Evolutionary conservation across 257 asterid genomes (phyloP), one percentile per base, ranked within the genome.

Genomic region (Lantana camara): DNA sequence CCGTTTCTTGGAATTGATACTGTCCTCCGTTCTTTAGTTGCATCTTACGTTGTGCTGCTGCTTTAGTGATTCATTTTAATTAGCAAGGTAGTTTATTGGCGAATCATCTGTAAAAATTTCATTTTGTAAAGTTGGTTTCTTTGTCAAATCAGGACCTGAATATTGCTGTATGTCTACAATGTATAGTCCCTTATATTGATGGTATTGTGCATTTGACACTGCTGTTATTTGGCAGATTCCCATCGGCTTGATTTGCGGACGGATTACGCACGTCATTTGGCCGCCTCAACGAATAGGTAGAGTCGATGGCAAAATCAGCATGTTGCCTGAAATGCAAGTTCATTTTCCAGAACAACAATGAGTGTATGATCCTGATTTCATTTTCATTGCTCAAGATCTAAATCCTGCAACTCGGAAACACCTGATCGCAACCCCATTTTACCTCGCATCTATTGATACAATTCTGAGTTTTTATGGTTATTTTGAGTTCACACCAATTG

Each of bases 181-280:
- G 19, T 35, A 37, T 9, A 17, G 16, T 23, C 14, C 11, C 21
- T 42, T 40, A 15, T 60, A 12, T 13, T 29, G 27, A 55, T 44
- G 58, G 16, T n/a, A 19, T 64, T 20, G 3, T 16, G 30, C 23
- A 34, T 11, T 23, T 38, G 29, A 4, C 45, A 38, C 30, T 60
- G 35, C n/a, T 49, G 44, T 45, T 21, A 37, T 9, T 38, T 62
- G 63, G 64, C 94, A 90, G 99, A 83, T 94, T 68, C 96, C 97
- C 57, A 76, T 86, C 8, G 97, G 99, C 62, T 80, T 94, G 83
- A 72, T 94, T 48, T 77, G 95, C 30, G 97, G 97, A 38, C 85
- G 96, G 34, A 83, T 83, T 16, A 88, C 95, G 3, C 95, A 86
- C 60, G 73, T 86, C 45, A 73, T 88, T 19, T 90, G 99, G 97